phyloP scores from a whole-genome alignment of 805 yeast species.

The Huiozyma sinensis region DNA sequence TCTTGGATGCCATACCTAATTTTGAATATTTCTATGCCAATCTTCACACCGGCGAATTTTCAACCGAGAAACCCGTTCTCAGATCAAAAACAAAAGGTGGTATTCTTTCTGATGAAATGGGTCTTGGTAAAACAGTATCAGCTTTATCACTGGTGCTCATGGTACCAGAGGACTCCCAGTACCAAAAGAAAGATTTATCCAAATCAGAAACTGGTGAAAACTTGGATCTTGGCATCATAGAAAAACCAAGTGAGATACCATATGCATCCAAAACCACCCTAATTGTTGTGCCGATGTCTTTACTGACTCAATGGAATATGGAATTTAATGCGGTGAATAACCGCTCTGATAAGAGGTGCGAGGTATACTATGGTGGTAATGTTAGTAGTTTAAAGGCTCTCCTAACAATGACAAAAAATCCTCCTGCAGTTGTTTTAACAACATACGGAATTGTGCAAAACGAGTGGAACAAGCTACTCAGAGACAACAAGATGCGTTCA shows the following conservation, averaged over 20 bases:
- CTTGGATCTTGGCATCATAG: background rate
- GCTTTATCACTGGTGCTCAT: constrained; percentile 63
- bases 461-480: constrained; percentile 49
- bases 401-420: constrained; percentile 33
- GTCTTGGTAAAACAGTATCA: constrained; percentile 86
- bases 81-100: constrained; percentile 65
- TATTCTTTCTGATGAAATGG: constrained; percentile 93
- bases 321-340: constrained; percentile 57
- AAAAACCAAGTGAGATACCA: constrained; percentile 10
- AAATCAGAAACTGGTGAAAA: constrained; percentile 2
- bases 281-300: constrained; percentile 81
- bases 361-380: constrained; percentile 68
- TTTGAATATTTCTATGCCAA: constrained; percentile 55
- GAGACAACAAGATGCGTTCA: constrained; percentile 6
- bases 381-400: constrained; percentile 38
- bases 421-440: constrained; percentile 67
- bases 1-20: background rate
- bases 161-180: constrained; percentile 41
- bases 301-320: constrained; percentile 82
- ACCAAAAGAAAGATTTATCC: constrained; percentile 4
- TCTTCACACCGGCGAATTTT: constrained; percentile 68
- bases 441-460: constrained; percentile 80
- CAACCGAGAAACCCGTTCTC: constrained; percentile 55
- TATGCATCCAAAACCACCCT: constrained; percentile 68
- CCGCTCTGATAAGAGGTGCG: constrained; percentile 35